phyloP scores from a whole-genome alignment of 768 basidiomycete genomes.

The Podaxis sp. region DNA sequence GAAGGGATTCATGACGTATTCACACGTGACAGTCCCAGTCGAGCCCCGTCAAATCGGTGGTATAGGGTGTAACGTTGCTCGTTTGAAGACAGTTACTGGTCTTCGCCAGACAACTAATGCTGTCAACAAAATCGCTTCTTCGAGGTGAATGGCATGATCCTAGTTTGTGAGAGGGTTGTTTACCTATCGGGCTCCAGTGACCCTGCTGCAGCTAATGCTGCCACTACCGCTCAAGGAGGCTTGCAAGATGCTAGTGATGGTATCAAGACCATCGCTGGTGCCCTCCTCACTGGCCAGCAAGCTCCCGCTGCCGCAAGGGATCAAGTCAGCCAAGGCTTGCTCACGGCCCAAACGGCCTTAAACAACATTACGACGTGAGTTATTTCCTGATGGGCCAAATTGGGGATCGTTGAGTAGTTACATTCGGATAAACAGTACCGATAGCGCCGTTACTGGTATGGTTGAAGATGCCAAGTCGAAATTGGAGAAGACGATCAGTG shows the following conservation, averaged over 20 bases:
- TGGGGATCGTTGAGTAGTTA: background rate
- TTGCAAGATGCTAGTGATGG: constrained; percentile 19
- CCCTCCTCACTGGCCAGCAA: constrained; percentile 15
- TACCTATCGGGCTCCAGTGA: constrained; percentile 15
- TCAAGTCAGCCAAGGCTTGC: constrained; percentile 19
- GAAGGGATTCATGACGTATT: background rate
- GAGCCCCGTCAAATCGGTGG: constrained; percentile 11
- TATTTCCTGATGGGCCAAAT: background rate
- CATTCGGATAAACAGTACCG: constrained; percentile 13
- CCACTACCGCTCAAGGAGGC: constrained; percentile 18
- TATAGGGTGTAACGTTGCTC: constrained; percentile 20
- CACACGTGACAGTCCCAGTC: constrained; percentile 3
- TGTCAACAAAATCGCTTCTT: constrained; percentile 16
- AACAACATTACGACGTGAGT: constrained; percentile 20
- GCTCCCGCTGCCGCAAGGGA: constrained; percentile 20
- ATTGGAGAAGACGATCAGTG: constrained; percentile 19
- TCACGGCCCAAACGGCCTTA: constrained; percentile 18
- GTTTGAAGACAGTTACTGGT: constrained; percentile 19
- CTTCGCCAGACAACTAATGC: constrained; percentile 19
- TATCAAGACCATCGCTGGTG: constrained; percentile 20
- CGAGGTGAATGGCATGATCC: background rate
- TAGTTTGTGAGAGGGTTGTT: background rate
- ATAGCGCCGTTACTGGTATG: constrained; percentile 15
- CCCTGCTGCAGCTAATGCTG: constrained; percentile 17
- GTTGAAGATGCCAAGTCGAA: constrained; percentile 16